phyloP scores from a whole-genome alignment of 345 rosid species.

The Bruguiera gymnorhiza region DNA sequence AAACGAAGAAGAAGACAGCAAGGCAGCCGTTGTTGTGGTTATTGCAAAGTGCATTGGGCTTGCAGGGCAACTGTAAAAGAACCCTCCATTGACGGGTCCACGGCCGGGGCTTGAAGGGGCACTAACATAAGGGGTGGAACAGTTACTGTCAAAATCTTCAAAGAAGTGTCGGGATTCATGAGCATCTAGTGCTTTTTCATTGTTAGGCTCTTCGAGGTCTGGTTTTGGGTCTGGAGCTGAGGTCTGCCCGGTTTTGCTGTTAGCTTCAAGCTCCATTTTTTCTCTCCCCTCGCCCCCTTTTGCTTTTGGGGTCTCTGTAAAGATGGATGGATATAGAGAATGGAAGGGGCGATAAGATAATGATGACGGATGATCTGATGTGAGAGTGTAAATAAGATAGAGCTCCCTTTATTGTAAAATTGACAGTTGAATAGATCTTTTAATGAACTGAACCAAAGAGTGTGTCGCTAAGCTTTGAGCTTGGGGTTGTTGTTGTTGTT shows the following conservation, averaged over 20 bases:
- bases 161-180: slow-evolving; percentile 11
- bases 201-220: slow-evolving; percentile 4
- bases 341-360: background rate
- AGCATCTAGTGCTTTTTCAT: background rate
- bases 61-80: slow-evolving; percentile 88
- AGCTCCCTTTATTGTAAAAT: too few species aligned
- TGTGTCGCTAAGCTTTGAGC: too few species aligned
- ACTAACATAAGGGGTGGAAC: slow-evolving; percentile 95
- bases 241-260: slow-evolving; percentile 21
- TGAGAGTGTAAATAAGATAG: background rate
- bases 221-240: slow-evolving; percentile 4
- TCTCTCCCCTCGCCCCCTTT: too few species aligned
- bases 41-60: slow-evolving; percentile 94
- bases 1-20: slow-evolving; percentile 1
- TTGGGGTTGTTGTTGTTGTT: too few species aligned
- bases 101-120: slow-evolving; percentile 98
- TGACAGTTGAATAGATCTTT: too few species aligned
- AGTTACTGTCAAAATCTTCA: slow-evolving; percentile 55
- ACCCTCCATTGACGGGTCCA: slow-evolving; percentile 40
- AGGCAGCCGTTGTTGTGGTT: slow-evolving; percentile 20
- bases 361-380: background rate
- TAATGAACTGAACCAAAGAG: too few species aligned
- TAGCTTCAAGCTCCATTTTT: slow-evolving; percentile 32
- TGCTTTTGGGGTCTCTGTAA: background rate
- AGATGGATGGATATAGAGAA: too few species aligned